Evolutionary conservation across 805 yeast genomes (phyloP).

Genomic region (Teunomyces stri): DNA sequence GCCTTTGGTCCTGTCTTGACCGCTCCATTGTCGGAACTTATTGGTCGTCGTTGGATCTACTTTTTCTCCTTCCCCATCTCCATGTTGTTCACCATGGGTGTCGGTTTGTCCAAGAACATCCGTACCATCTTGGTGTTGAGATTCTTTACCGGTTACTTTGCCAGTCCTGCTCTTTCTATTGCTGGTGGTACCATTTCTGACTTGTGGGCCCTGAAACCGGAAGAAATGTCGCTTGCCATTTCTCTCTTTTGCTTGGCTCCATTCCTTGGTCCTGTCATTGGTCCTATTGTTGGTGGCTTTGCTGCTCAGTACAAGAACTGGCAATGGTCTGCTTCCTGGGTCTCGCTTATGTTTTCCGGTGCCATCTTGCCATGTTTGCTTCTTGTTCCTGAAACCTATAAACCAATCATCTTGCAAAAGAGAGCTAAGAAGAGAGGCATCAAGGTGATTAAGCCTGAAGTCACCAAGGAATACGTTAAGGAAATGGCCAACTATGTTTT

Average conservation of each 20-base stretch:
- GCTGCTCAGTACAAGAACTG: slow-evolving; percentile 64
- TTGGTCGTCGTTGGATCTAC: slow-evolving; percentile 67
- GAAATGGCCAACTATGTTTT: slow-evolving; percentile 49
- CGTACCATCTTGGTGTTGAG: slow-evolving; percentile 63
- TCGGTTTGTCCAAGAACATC: slow-evolving; percentile 62
- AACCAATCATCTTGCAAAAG: slow-evolving; percentile 56
- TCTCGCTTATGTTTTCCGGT: slow-evolving; percentile 65
- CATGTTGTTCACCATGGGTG: slow-evolving; percentile 72
- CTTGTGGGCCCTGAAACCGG: slow-evolving; percentile 56
- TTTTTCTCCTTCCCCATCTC: slow-evolving; percentile 58
- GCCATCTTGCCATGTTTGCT: slow-evolving; percentile 50
- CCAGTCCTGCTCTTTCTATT: slow-evolving; percentile 80
- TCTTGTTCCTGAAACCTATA: slow-evolving; percentile 71
- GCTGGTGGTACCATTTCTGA: slow-evolving; percentile 85
- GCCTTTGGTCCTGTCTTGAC: slow-evolving; percentile 69
- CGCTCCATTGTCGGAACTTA: slow-evolving; percentile 69
- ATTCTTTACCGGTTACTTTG: slow-evolving; percentile 71
- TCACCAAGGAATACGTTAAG: slow-evolving; percentile 37
- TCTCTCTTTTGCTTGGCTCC: slow-evolving; percentile 77
- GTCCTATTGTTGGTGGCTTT: slow-evolving; percentile 74
- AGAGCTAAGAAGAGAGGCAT: slow-evolving; percentile 64
- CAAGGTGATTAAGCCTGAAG: slow-evolving; percentile 36
- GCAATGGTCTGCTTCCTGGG: slow-evolving; percentile 70
- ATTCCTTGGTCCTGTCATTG: slow-evolving; percentile 75
- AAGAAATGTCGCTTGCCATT: slow-evolving; percentile 70